Evolutionary conservation across 176 grass and related monocot species (phyloP).

Genomic region (Otatea glauca): DNA sequence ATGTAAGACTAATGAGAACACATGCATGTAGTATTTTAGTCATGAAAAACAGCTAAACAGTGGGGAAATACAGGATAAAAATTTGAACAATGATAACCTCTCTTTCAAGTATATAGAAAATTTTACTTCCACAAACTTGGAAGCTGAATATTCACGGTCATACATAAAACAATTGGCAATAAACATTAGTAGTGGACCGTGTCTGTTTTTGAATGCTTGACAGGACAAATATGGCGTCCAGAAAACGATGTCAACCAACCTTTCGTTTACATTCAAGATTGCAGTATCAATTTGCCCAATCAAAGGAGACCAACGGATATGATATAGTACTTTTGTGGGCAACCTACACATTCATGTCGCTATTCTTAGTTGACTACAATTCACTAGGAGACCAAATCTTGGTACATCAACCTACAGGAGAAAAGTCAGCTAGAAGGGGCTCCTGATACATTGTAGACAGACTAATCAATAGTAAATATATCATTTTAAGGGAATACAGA

Average conservation of each 20-base stretch:
- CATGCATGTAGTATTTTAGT: slow-evolving; percentile 1
- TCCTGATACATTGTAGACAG: neutral
- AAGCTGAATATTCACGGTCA: slow-evolving; percentile 22
- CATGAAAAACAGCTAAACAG: neutral
- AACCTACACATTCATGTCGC: slow-evolving; percentile 9
- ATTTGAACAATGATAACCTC: neutral
- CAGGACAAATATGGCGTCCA: slow-evolving; percentile 24
- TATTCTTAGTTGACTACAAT: slow-evolving; percentile 39
- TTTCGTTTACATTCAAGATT: slow-evolving; percentile 32
- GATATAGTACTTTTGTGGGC: slow-evolving; percentile 22
- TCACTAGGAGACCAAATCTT: slow-evolving; percentile 35
- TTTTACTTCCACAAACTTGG: slow-evolving; percentile 7
- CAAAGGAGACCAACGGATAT: slow-evolving; percentile 31
- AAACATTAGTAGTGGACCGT: slow-evolving; percentile 6
- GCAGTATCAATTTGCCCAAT: slow-evolving; percentile 19
- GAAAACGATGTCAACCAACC: slow-evolving; percentile 28
- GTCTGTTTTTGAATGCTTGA: neutral
- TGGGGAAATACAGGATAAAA: neutral
- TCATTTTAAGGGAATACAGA: neutral
- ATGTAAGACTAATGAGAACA: neutral
- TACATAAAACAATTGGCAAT: slow-evolving; percentile 25
- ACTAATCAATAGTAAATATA: neutral
- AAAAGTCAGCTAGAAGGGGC: slow-evolving; percentile 27
- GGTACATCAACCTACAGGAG: slow-evolving; percentile 6
- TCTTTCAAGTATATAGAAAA: neutral